Base-by-base conservation (phyloP, 306 rosid genomes). In the Quillaja saponaria region DNA sequence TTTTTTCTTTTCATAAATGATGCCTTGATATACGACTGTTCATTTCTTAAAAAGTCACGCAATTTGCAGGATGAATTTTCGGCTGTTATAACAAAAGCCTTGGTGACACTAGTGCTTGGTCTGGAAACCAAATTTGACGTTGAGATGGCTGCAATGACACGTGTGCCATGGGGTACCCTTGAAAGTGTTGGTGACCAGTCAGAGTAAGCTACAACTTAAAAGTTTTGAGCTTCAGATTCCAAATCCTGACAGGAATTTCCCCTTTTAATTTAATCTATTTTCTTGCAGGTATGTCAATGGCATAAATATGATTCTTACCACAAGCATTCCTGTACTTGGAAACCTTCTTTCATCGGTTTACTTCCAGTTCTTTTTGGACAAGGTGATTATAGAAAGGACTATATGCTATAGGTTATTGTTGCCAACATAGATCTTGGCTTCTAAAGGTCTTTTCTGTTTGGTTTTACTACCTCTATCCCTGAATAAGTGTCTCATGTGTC, bases 151-250 rank as follows among this genome's bases (percentile, higher is more conserved):
- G 87, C 91, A 45, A 92, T 92, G 99, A 87, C 95, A 65, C 90
- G 95, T 13, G 94, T 92, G 39, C 94, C 86, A 58, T 92, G 96
- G 96, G 89, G 78, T 58, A 81, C 90, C 3, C 99, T 92, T 75
- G 96, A 92, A 67, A 89, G 96, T 64, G 96, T 92, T 66, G 99
- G 99, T 39, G 99, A 92, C 74, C 99, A 92, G 66, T 92, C 99
- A 44, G 96, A 92, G 99, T 92, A 81, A 71, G 95, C 63, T 42
- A 55, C 55, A 58, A 63, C 33, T 55, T 62, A 35, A 59, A 54
- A n/a, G 39, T 20, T 34, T 45, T 45, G 42, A 61, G 44, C 31
- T 15, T 46, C 33, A 17, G 18, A 18, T 48, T 71, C 39, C 38
- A 61, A 13, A 61, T 67, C 44, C 35, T 69, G 42, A 28, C 39